Base-by-base conservation (phyloP, 345 rosid species). In the Litchi chinensis region DNA sequence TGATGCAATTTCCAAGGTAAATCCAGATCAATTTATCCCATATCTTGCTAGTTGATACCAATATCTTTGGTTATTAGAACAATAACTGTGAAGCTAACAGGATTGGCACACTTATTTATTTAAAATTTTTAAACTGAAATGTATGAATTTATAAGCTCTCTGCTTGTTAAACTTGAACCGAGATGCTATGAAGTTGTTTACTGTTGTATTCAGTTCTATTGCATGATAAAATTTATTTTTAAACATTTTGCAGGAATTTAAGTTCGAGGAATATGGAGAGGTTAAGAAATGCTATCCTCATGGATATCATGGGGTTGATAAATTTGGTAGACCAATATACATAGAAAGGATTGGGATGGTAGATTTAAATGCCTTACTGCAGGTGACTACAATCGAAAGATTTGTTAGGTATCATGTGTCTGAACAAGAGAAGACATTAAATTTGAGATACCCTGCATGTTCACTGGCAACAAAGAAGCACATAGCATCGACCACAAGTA, bases 231-330 rank as follows among this genome's bases (percentile, higher is more conserved):
- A 11, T 48, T 77, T 52, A 10, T 32, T 15, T 64, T 44, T 46
- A n/a, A 71, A 48, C 18, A n/a, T 76, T 5, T 19, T 84, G 68
- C 86, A 85, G 93, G 93, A 88, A 69, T 88, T 90, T 62, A 84
- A 83, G 72, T 86, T 75, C 41, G 83, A 84, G 50, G 93, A 91
- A 76, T 57, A 68, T 48, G 67, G 76, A 12, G 91, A 82, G 69
- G 89, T 91, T 41, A 88, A 88, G 82, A 88, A 86, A 79, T 80
- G 76, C 67, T 88, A 91, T 71, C 95, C 92, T 64, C 92, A 86
- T 70, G 95, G 95, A 70, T 91, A 71, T 79, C 95, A 90, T 60
- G 90, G 91, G 10, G 88, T 89, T 1, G 95, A 91, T 82, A 87
- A 81, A 82, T 54, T 10, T 76, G 95, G 92, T 62, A 86, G 95